Evolutionary conservation across 805 yeast species (phyloP).

Genomic region (Yamadazyma phyllophila): DNA sequence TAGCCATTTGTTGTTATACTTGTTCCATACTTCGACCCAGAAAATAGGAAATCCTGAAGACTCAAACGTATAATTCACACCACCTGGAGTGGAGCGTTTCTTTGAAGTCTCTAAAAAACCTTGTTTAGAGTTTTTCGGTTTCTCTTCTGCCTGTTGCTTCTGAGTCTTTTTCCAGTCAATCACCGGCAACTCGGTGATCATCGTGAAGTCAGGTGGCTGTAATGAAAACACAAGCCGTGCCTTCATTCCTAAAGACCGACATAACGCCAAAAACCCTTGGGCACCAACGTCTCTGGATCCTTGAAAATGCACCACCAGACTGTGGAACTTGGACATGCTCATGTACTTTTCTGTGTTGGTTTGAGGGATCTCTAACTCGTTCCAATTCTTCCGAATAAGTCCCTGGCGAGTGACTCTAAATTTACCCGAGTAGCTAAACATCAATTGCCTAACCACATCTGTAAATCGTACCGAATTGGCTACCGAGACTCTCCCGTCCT

Average conservation of each 20-base stretch:
- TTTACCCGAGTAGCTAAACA: slow-evolving; percentile 57
- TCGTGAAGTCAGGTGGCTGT: slow-evolving; percentile 86
- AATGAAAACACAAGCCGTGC: slow-evolving; percentile 78
- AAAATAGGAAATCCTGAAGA: slow-evolving; percentile 61
- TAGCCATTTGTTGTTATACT: slow-evolving; percentile 69
- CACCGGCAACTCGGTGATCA: slow-evolving; percentile 17
- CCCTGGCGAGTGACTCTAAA: slow-evolving; percentile 50
- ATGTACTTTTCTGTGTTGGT: slow-evolving; percentile 23
- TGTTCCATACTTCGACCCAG: slow-evolving; percentile 96
- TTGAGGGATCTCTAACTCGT: slow-evolving; percentile 24
- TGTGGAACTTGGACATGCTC: slow-evolving; percentile 42
- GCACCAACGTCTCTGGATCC: slow-evolving; percentile 82
- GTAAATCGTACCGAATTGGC: slow-evolving; percentile 65
- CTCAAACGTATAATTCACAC: slow-evolving; percentile 14
- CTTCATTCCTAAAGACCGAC: slow-evolving; percentile 67
- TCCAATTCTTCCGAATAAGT: slow-evolving; percentile 35
- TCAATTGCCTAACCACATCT: slow-evolving; percentile 70
- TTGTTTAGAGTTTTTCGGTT: slow-evolving; percentile 5
- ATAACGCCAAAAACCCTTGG: slow-evolving; percentile 79
- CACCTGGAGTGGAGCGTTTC: slow-evolving; percentile 4
- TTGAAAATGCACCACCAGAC: slow-evolving; percentile 40
- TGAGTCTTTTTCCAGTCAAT: slow-evolving; percentile 5
- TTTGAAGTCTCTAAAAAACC: slow-evolving; percentile 3
- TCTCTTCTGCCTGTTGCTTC: slow-evolving; percentile 2
- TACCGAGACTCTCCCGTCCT: slow-evolving; percentile 7